Conservation (phyloP, 352 stramenopile species). For the Thalassiosira mediterranea region DNA sequence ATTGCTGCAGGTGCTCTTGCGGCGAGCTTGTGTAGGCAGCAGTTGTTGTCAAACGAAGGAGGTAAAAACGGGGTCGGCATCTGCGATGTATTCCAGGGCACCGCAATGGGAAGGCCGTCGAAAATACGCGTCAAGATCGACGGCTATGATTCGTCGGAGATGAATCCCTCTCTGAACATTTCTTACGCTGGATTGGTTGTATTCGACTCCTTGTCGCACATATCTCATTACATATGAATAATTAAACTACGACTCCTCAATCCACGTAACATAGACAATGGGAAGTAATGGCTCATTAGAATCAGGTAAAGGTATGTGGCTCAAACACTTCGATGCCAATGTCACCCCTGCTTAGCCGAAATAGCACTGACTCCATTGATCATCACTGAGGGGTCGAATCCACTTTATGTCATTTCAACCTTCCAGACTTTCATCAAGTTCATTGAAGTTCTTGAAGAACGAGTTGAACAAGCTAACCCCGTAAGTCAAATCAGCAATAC, state of each 20-base stretch:
- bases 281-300: too few relatives aligned
- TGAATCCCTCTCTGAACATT: slow-evolving; percentile 17
- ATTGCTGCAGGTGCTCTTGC: slow-evolving; percentile 75
- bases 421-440: slow-evolving; percentile 69
- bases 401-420: too few relatives aligned
- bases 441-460: slow-evolving; percentile 92
- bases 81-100: slow-evolving; percentile 70
- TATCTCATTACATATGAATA: too few relatives aligned
- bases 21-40: slow-evolving; percentile 38
- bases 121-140: slow-evolving; percentile 54
- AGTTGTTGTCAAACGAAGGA: slow-evolving; percentile 10
- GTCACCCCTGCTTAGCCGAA: too few relatives aligned
- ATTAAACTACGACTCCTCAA: too few relatives aligned
- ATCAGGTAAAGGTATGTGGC: too few relatives aligned
- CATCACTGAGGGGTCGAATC: too few relatives aligned
- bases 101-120: slow-evolving; percentile 59
- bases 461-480: slow-evolving; percentile 89
- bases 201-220: slow-evolving; percentile 28
- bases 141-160: slow-evolving; percentile 9
- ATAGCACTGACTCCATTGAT: too few relatives aligned
- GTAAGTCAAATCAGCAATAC: slow-evolving; percentile 82
- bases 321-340: too few relatives aligned
- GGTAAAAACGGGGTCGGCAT: background rate
- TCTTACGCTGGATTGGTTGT: slow-evolving; percentile 36
- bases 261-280: too few relatives aligned